A percentile compares a stretch with the other conserved stretches of the same genome.
phyloP scores from a whole-genome alignment of 176 grass and related monocot genomes.

The Oryza coarctata region DNA sequence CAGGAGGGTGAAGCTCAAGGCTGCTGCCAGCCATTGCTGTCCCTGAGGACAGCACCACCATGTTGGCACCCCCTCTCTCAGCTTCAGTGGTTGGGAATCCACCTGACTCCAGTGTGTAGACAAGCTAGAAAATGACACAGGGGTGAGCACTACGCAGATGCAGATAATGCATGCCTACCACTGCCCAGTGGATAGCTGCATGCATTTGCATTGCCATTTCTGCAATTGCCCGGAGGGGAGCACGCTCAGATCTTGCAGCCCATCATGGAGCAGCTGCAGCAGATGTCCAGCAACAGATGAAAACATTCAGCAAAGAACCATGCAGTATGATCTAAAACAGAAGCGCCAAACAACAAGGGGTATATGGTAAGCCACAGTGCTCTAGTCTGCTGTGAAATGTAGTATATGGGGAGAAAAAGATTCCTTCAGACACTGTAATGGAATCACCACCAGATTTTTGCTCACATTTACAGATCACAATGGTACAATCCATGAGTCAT shows the following conservation, averaged over 20 bases:
- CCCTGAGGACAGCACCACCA: constrained; percentile 34
- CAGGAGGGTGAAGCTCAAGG: constrained; percentile 46
- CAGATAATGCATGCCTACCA: neutral
- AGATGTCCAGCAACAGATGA: constrained; percentile 31
- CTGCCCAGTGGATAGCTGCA: constrained; percentile 19
- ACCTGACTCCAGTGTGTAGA: constrained; percentile 46
- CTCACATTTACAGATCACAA: constrained; percentile 9
- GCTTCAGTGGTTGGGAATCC: constrained; percentile 41
- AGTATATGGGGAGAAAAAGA: constrained; percentile 27
- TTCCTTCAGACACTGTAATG: neutral
- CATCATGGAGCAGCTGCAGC: constrained; percentile 44
- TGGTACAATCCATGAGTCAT: constrained; percentile 2
- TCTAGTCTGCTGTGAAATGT: neutral
- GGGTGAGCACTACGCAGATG: constrained; percentile 47
- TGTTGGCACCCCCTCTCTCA: constrained; percentile 45
- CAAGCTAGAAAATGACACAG: constrained; percentile 53
- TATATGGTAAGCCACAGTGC: constrained; percentile 23
- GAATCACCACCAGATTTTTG: neutral
- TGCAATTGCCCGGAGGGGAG: constrained; percentile 27
- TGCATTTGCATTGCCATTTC: constrained; percentile 21
- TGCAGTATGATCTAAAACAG: constrained; percentile 42
- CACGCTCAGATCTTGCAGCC: constrained; percentile 44
- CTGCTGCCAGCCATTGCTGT: constrained; percentile 46
- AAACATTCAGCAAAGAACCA: constrained; percentile 24
- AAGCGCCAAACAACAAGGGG: constrained; percentile 29